Percentiles rank a stretch among this genome's conserved stretches.
Evolutionary conservation across 2,329 filamentous ascomycete species (phyloP).

Genomic region (Stachybotrys echinatus): DNA sequence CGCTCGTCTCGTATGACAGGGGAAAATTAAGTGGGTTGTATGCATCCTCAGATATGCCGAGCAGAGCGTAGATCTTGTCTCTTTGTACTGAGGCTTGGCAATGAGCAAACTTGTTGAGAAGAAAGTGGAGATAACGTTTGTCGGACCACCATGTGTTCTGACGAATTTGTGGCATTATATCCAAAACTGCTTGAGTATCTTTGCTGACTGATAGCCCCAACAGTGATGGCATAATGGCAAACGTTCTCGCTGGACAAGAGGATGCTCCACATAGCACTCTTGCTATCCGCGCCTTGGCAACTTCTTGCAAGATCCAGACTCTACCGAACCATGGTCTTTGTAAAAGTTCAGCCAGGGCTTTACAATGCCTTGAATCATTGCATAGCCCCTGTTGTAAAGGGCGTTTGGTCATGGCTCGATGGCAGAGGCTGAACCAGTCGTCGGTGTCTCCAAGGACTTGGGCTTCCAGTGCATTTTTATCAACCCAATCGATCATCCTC

Average conservation of each 20-base stretch:
- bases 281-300: background rate
- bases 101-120: background rate
- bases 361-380: background rate
- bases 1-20: background rate
- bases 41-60: slow-evolving; percentile 2
- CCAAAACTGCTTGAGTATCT: slow-evolving; percentile 1
- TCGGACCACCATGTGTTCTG: background rate
- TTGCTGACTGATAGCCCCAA: background rate
- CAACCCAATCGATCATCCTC: slow-evolving; percentile 3
- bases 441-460: background rate
- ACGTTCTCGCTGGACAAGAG: background rate
- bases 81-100: background rate
- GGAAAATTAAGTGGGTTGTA: background rate
- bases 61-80: slow-evolving; percentile 3
- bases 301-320: slow-evolving; percentile 6
- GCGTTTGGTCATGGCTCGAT: background rate
- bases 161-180: slow-evolving; percentile 1
- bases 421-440: background rate
- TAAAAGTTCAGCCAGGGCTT: background rate
- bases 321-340: slow-evolving; percentile 3
- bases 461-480: background rate
- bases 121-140: background rate
- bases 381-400: background rate
- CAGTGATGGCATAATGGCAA: background rate
- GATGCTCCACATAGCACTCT: background rate